Evolutionary conservation across 805 yeast species (phyloP).

Genomic region (Hanseniaspora hatyaiensis): DNA sequence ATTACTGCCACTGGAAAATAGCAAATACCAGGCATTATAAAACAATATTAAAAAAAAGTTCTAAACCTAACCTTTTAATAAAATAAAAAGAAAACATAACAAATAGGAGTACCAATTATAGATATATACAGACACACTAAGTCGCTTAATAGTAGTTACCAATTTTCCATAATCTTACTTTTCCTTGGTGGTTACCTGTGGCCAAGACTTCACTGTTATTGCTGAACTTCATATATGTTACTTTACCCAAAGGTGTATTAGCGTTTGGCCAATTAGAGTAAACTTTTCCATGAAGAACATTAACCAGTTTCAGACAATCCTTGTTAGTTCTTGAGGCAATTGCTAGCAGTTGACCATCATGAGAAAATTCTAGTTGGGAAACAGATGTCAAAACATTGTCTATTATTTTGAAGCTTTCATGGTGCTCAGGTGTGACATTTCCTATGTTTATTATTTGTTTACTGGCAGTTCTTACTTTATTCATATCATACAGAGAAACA

Average conservation of each 20-base stretch:
- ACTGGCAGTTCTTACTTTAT: slow-evolving; percentile 20
- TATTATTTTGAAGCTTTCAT: slow-evolving; percentile 22
- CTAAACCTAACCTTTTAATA: not conserved
- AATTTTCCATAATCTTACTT: slow-evolving; percentile 76
- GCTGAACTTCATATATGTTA: slow-evolving; percentile 67
- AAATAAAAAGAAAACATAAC: not conserved
- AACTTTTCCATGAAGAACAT: slow-evolving; percentile 75
- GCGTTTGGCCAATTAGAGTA: slow-evolving; percentile 96
- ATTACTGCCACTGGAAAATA: no score
- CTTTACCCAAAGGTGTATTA: slow-evolving; percentile 92
- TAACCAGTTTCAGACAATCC: slow-evolving; percentile 78
- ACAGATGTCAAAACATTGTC: slow-evolving; percentile 72
- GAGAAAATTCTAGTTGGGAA: slow-evolving; percentile 58
- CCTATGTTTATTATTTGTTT: slow-evolving; percentile 21
- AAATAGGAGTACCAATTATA: no score
- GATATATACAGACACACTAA: not conserved
- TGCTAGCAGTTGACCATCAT: slow-evolving; percentile 81
- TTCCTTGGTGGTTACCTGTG: slow-evolving; percentile 84
- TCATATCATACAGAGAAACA: slow-evolving; percentile 70
- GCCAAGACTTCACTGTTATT: slow-evolving; percentile 74
- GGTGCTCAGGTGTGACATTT: slow-evolving; percentile 40
- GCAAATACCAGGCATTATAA: no score
- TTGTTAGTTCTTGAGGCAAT: slow-evolving; percentile 74
- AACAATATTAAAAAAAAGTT: no score
- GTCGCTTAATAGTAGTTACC: slow-evolving; percentile 51